Conservation (phyloP, 2,329 filamentous ascomycete genomes). For the Lachnellula suecica region DNA sequence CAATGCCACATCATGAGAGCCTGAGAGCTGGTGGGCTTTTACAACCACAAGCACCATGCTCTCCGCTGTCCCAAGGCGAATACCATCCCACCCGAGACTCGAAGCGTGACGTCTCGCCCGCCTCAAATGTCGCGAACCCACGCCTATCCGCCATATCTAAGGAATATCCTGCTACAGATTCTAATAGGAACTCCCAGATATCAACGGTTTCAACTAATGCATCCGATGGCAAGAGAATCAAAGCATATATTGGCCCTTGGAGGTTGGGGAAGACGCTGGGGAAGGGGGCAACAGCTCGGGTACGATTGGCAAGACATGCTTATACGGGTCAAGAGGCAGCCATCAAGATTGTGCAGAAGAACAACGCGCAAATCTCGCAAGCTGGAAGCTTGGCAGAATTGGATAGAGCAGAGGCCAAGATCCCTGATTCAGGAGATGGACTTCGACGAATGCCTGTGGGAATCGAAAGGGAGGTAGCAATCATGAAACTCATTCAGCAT, state of each 20-base stretch:
- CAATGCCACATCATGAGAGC: slow-evolving; percentile 29
- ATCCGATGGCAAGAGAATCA: slow-evolving; percentile 37
- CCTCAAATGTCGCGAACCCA: slow-evolving; percentile 29
- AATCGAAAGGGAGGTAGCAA: slow-evolving; percentile 91
- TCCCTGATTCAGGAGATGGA: slow-evolving; percentile 55
- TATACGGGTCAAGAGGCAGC: slow-evolving; percentile 79
- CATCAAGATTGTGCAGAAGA: slow-evolving; percentile 92
- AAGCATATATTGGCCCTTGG: slow-evolving; percentile 90
- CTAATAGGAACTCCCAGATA: slow-evolving; percentile 39
- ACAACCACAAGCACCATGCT: slow-evolving; percentile 11
- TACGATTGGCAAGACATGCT: slow-evolving; percentile 80
- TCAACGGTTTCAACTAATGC: slow-evolving; percentile 38
- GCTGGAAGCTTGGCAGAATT: slow-evolving; percentile 84
- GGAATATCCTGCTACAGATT: slow-evolving; percentile 29
- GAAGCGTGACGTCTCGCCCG: slow-evolving; percentile 26
- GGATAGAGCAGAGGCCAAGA: slow-evolving; percentile 67
- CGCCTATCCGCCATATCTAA: slow-evolving; percentile 36
- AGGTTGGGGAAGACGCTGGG: slow-evolving; percentile 86
- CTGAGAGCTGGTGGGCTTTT: slow-evolving; percentile 19
- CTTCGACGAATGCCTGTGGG: slow-evolving; percentile 78
- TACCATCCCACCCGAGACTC: slow-evolving; percentile 6
- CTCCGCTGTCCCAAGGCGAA: slow-evolving; percentile 13
- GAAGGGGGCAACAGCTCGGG: slow-evolving; percentile 84
- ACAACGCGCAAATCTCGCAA: slow-evolving; percentile 74
- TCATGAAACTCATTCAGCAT: slow-evolving; percentile 95